phyloP scores from a whole-genome alignment of 2,329 filamentous ascomycete species.

The Fusarium liriodendri region DNA sequence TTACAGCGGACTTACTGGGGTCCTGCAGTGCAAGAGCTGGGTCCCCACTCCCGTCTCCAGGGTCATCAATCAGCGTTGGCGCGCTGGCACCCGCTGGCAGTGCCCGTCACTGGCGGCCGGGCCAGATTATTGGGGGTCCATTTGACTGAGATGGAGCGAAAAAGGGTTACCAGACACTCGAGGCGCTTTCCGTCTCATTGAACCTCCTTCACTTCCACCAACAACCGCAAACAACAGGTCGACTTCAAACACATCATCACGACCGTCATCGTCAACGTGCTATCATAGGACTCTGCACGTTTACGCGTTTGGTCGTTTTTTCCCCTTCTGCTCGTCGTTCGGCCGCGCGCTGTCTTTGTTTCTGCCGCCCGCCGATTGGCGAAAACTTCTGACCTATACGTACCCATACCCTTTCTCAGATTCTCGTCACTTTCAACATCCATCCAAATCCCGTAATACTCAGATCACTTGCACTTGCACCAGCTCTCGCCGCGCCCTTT shows the following conservation, averaged over 20 bases:
- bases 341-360: slow-evolving; percentile 34
- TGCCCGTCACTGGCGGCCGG: slow-evolving; percentile 2
- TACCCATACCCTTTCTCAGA: slow-evolving; percentile 39
- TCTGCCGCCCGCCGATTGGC: slow-evolving; percentile 35
- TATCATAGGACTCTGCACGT: not conserved
- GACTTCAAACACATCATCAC: slow-evolving; percentile 27
- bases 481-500: not conserved
- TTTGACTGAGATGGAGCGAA: slow-evolving; percentile 29
- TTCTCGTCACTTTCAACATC: slow-evolving; percentile 35
- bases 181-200: slow-evolving; percentile 43
- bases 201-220: slow-evolving; percentile 35
- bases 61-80: slow-evolving; percentile 22
- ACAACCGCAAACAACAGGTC: slow-evolving; percentile 23
- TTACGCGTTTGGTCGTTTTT: slow-evolving; percentile 12
- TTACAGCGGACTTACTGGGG: slow-evolving; percentile 18
- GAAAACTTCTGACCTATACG: slow-evolving; percentile 46
- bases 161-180: slow-evolving; percentile 41
- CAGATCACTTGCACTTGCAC: not conserved
- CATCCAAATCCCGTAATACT: slow-evolving; percentile 20
- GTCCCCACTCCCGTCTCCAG: not conserved
- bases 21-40: slow-evolving; percentile 4
- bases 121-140: slow-evolving; percentile 15
- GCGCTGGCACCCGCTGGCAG: slow-evolving; percentile 19
- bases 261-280: slow-evolving; percentile 17
- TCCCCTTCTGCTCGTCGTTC: slow-evolving; percentile 24